Percentiles rank a stretch among this genome's conserved stretches.
phyloP scores from a whole-genome alignment of 768 basidiomycete genomes.

The Lepiota brunneoincarnata region DNA sequence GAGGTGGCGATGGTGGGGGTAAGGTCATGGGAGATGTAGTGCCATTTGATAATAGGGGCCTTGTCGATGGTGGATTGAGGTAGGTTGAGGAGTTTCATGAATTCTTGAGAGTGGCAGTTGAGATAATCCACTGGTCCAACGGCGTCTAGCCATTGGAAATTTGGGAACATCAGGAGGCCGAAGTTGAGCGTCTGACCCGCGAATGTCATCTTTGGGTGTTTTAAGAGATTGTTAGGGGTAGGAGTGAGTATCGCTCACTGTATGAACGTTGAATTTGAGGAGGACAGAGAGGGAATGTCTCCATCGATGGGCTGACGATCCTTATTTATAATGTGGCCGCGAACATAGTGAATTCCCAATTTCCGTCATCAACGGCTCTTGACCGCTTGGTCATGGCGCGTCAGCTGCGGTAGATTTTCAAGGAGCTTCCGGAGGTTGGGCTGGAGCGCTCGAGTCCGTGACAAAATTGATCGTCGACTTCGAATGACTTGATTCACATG shows the following conservation, averaged over 20 bases:
- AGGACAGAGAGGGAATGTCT: too few relatives aligned
- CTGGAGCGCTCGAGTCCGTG: background rate
- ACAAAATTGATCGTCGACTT: background rate
- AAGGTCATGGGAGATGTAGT: conserved; percentile 19
- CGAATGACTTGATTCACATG: background rate
- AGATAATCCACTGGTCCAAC: conserved; percentile 24
- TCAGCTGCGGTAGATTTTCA: too few relatives aligned
- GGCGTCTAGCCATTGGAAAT: conserved; percentile 25
- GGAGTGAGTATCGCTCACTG: background rate
- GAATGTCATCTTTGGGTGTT: background rate
- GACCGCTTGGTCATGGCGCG: too few relatives aligned
- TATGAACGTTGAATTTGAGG: too few relatives aligned
- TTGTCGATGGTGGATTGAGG: conserved; percentile 14
- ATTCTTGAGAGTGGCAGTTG: conserved; percentile 17
- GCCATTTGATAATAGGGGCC: conserved; percentile 21
- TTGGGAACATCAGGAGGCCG: conserved; percentile 20
- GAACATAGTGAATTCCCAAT: too few relatives aligned
- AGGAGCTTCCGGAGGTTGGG: background rate
- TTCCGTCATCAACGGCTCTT: too few relatives aligned
- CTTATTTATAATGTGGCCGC: too few relatives aligned
- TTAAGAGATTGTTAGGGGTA: background rate
- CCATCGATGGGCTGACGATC: too few relatives aligned
- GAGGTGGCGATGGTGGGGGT: conserved; percentile 16
- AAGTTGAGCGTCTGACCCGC: conserved; percentile 14
- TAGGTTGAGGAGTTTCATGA: background rate